phyloP scores from a whole-genome alignment of 768 basidiomycete species.

The Royoungia palumana region DNA sequence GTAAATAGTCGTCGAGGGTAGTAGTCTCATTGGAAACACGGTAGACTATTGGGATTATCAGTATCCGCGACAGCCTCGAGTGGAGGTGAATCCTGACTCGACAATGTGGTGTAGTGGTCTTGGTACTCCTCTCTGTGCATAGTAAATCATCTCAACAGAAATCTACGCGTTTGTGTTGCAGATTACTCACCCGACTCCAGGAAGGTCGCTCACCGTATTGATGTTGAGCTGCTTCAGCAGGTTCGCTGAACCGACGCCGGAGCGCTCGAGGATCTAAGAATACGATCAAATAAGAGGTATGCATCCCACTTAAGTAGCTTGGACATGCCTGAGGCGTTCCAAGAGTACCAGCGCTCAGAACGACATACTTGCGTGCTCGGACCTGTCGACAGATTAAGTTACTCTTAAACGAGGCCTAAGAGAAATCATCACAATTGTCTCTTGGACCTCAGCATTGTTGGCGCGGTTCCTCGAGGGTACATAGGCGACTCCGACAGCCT shows the following conservation, averaged over 20 bases:
- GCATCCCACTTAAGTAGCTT: not conserved
- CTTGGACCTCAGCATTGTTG: conserved; percentile 46
- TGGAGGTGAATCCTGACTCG: conserved; percentile 37
- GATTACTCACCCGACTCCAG: conserved; percentile 58
- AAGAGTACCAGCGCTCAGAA: conserved; percentile 62
- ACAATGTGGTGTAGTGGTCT: conserved; percentile 71
- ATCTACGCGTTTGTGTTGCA: not conserved
- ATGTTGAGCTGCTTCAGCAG: conserved; percentile 55
- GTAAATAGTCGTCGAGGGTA: conserved; percentile 68
- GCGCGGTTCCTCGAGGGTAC: conserved; percentile 61
- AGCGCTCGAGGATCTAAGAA: conserved; percentile 61
- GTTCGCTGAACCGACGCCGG: conserved; percentile 58
- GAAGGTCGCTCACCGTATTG: conserved; percentile 64
- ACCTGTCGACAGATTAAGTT: conserved; percentile 26
- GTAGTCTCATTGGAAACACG: conserved; percentile 63
- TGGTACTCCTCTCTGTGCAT: conserved; percentile 60
- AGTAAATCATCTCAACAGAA: conserved; percentile 1
- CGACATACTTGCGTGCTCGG: conserved; percentile 62
- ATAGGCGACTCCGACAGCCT: conserved; percentile 69
- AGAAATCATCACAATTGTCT: conserved; percentile 47
- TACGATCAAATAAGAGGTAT: not conserved
- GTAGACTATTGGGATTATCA: conserved; percentile 41
- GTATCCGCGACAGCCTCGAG: not conserved
- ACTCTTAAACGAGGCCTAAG: not conserved
- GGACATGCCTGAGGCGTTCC: conserved; percentile 53